Evolutionary conservation across 2,329 filamentous ascomycete genomes (phyloP), one percentile per base, ranked within the genome.

Genomic region (Aspergillus floridensis): DNA sequence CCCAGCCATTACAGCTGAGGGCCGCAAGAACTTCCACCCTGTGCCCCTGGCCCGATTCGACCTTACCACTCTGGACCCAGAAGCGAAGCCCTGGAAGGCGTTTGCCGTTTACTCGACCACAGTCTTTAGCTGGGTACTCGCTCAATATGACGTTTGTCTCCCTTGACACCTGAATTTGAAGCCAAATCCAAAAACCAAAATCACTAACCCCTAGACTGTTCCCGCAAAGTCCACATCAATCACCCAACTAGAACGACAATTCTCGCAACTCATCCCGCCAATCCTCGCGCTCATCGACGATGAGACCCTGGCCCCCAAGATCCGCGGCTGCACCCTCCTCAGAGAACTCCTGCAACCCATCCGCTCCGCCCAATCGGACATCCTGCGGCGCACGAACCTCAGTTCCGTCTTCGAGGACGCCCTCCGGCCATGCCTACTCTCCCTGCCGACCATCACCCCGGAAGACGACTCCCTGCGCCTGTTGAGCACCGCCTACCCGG

Each of bases 371-470:
- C 67, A 69, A 55, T 78, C 75, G 3, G 72, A 75, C 50, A 77
- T 80, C 16, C 70, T 80, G 7, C 66, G 65, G 19, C 72, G 75
- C 22, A 79, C 76, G 7, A 79, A 79, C 56, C 70, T 81, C 16
- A 73, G 72, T 26, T 77, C 77, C 2, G 78, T 80, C 56, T 80
- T 80, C 60, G 71, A 77, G 66, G 77, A 80, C 47, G 77, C 77
- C 24, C 63, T 81, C 35, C 71, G 68, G 16, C 90, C 91, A 0
- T 86, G 87, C 38, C 82, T 96, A n/a, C 81, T 88, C 7, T 90
- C 87, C 67, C 81, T 96, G 5, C 93, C 93, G 0, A 86, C 82
- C 12, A 78, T 96, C 47, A 96, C 91, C 0, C 86, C 90, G 0
- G 88, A 91, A 68, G 71, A 81, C 0, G 89, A 95, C 58, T 90